phyloP scores from a whole-genome alignment of 1,139 yeast species.

The Taphrina pruni region DNA sequence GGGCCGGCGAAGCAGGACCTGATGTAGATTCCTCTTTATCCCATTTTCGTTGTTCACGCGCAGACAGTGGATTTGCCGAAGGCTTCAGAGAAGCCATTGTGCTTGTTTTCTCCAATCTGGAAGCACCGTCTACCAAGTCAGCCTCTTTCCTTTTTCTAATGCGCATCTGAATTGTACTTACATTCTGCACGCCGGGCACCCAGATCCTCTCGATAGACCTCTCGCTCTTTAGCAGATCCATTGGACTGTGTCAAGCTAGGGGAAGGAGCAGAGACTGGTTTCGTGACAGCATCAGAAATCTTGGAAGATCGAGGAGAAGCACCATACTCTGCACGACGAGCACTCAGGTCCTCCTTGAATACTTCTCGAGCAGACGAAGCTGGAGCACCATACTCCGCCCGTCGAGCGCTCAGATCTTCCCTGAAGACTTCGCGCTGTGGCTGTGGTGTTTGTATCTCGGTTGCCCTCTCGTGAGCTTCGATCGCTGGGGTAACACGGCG shows the following conservation, averaged over 20 bases:
- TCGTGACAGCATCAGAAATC: not conserved
- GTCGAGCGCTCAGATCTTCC: constrained; percentile 22
- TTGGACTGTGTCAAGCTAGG: not conserved
- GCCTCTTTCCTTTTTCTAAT: not conserved
- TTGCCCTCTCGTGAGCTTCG: constrained; percentile 15
- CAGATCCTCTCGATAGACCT: constrained; percentile 33
- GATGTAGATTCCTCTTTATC: constrained; percentile 1
- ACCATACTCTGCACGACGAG: constrained; percentile 37
- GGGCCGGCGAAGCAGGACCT: constrained; percentile 6
- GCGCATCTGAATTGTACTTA: not conserved
- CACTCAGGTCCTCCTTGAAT: constrained; percentile 28
- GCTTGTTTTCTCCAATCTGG: not conserved
- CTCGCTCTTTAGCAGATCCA: constrained; percentile 5
- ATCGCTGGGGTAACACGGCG: constrained; percentile 40
- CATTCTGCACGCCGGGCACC: constrained; percentile 33
- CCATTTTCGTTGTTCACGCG: constrained; percentile 32
- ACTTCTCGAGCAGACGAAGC: constrained; percentile 23
- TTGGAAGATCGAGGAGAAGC: not conserved
- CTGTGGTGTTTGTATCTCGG: constrained; percentile 19
- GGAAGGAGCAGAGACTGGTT: not conserved
- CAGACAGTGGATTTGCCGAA: not conserved
- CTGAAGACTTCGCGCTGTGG: constrained; percentile 22
- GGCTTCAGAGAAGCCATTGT: constrained; percentile 1
- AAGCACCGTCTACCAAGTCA: constrained; percentile 15
- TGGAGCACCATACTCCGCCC: constrained; percentile 36